Base-by-base conservation (phyloP, 768 basidiomycete species). In the Scleroderma bovista region DNA sequence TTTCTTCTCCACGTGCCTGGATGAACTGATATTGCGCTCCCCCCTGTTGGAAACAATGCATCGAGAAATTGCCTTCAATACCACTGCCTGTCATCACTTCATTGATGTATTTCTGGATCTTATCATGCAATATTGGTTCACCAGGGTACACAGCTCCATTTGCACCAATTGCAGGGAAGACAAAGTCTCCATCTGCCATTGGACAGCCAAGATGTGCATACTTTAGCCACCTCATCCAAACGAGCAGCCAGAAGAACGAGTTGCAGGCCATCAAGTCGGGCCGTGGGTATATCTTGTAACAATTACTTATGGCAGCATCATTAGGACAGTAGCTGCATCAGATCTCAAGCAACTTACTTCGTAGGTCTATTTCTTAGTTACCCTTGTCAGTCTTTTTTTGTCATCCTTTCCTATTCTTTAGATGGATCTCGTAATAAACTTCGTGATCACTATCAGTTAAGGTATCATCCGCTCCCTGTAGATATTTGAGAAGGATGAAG, bases 1-100 rank as follows among this genome's bases (percentile, higher is more conserved):
- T 51, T 32, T 66, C 47, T 0, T 64, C 63, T 4, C 63, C 15
- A 0, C 66, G 40, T 5, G 40, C 15, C 3, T 22, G 16, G 11
- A 41, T 41, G 40, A 41, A 41, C 22, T 10, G 11, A 4, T 41
- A 41, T 20, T 41, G 40, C 2, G 40, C 40, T 5, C n/a, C n/a
- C 10, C 22, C 67, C 12, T 67, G 56, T 9, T 65, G 60, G 40
- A 71, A 65, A 31, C 60, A 68, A 47, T 72, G 72, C 1, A 71
- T 72, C 16, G 67, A 66, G 47, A 56, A 71, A 4, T 34, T 38
- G 38, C 55, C 43, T 1, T 24, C 46, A 24, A 53, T 51, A 0
- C 29, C 15, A 8, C 45, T 2, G 1, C 53, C 47, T 1, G 26
- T 6, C 1, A 56, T 48, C 31, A 69, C 69, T 50, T 59, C 51